Percentiles rank a stretch among this genome's conserved stretches.
Conservation (phyloP, 768 basidiomycete genomes). For the Phlebiopsis flavidoalba region DNA sequence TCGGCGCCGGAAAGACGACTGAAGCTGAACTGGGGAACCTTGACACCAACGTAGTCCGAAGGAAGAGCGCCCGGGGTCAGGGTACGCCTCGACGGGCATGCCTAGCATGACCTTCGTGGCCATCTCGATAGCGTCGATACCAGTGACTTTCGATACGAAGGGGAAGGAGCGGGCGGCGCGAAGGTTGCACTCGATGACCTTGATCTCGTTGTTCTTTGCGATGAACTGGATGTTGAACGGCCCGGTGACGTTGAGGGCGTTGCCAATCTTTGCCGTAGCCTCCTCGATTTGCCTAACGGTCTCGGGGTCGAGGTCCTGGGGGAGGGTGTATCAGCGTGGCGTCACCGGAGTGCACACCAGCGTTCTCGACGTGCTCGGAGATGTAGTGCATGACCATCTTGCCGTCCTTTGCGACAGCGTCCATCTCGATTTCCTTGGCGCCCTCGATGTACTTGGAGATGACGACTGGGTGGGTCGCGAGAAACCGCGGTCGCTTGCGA, state of each 20-base stretch:
- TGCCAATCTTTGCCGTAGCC: slow-evolving; percentile 95
- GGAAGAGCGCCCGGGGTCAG: slow-evolving; percentile 84
- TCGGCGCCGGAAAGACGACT: slow-evolving; percentile 95
- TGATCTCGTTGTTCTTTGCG: slow-evolving; percentile 99
- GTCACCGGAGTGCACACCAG: slow-evolving; percentile 98
- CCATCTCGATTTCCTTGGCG: slow-evolving; percentile 99
- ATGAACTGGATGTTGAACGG: slow-evolving; percentile 99
- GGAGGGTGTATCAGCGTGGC: slow-evolving; percentile 97
- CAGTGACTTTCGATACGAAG: slow-evolving; percentile 98
- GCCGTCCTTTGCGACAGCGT: slow-evolving; percentile 94
- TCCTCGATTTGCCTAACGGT: slow-evolving; percentile 96
- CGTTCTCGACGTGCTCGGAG: slow-evolving; percentile 98
- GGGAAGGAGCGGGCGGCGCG: slow-evolving; percentile 98
- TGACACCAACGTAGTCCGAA: slow-evolving; percentile 93
- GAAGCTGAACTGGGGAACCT: slow-evolving; percentile 99
- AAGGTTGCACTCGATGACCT: slow-evolving; percentile 99
- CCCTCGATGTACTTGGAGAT: slow-evolving; percentile 99
- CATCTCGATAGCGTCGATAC: slow-evolving; percentile 97
- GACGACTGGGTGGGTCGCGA: slow-evolving; percentile 92
- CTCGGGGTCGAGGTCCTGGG: slow-evolving; percentile 94
- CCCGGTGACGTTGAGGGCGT: slow-evolving; percentile 95
- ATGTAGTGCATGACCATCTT: slow-evolving; percentile 99
- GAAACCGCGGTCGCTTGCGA: slow-evolving; percentile 96
- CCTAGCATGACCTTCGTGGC: slow-evolving; percentile 98
- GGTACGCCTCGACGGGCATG: slow-evolving; percentile 85